Base-by-base conservation (phyloP, 805 yeast species). In the Cyberlindnera subsufficiens region DNA sequence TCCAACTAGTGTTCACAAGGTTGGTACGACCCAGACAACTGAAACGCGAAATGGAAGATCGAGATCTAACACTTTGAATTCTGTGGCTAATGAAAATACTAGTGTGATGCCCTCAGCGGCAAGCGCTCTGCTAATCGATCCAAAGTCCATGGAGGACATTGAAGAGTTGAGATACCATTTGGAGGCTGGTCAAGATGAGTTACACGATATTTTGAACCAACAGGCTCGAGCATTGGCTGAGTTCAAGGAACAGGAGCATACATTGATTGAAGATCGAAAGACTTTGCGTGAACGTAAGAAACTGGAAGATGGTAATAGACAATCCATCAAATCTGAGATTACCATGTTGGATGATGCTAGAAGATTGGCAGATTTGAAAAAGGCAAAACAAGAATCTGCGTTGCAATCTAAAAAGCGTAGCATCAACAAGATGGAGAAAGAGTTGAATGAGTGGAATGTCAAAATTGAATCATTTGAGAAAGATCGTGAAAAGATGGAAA, bases 141-240 rank as follows among this genome's bases (percentile, higher is more conserved):
- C 51, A 38, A 52, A 33, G 47, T 49, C 39, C 27, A 50, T 68
- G 57, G 45, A 60, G 56, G 72, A 70, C 52, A 66, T 69, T 32
- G 71, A 66, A 44, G 74, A 69, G 46, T 49, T 71, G 31, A 64
- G 71, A 44, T 69, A 63, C 44, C 53, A 65, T 34, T 51, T 71
- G 19, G 75, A 69, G 48, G 54, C 65, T 6, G 69, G 70, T 2
- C 65, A 70, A 35, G 73, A 67, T 22, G 73, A 69, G 25, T 59
- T 68, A 14, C 63, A 65, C 38, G 51, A 61, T 8, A 52, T 68
- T 15, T 46, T 65, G 45, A 56, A 52, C 20, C 65, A 68, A 15
- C 63, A 62, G 42, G 50, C 51, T 30, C 65, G 61, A 31, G 50
- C 60, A 0, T 56, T 60, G 27, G n/a, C 41, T 6, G 74, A 71